A percentile compares a stretch with the other conserved stretches of the same genome.
Evolutionary conservation across 2,329 filamentous ascomycete genomes (phyloP).

Genomic region (Cercospora brassicicola): DNA sequence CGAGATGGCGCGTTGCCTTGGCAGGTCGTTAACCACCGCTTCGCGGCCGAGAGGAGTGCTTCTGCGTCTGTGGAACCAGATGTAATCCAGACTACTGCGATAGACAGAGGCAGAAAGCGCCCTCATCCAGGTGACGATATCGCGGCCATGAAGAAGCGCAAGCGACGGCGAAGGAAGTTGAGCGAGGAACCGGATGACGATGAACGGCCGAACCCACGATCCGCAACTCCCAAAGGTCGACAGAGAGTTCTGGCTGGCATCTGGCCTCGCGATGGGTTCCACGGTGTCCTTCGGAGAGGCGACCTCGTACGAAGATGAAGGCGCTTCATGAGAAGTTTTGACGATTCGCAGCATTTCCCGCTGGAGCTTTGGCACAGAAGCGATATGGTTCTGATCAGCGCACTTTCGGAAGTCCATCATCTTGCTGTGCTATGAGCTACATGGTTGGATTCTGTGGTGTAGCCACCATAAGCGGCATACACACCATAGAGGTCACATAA

Average conservation of each 20-base stretch:
- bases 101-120: conserved; percentile 6
- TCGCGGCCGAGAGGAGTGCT: neutral
- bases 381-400: neutral
- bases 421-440: neutral
- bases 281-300: neutral
- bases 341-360: neutral
- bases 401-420: neutral
- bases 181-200: neutral
- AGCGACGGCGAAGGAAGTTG: neutral
- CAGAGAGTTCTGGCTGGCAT: conserved; percentile 7
- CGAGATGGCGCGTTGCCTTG: conserved; percentile 5
- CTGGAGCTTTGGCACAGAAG: neutral
- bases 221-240: neutral
- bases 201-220: neutral
- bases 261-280: conserved; percentile 7
- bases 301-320: neutral
- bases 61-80: neutral
- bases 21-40: neutral
- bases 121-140: conserved; percentile 1
- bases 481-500: neutral
- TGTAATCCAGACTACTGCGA: neutral
- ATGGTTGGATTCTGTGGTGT: neutral
- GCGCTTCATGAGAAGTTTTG: neutral
- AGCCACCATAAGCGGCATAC: neutral
- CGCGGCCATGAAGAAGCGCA: neutral